These are phyloP conservation scores for Amaranthus tricolor DNA, from an alignment of 179 eudicot genomes.

Conservation along the genomic window DNA sequence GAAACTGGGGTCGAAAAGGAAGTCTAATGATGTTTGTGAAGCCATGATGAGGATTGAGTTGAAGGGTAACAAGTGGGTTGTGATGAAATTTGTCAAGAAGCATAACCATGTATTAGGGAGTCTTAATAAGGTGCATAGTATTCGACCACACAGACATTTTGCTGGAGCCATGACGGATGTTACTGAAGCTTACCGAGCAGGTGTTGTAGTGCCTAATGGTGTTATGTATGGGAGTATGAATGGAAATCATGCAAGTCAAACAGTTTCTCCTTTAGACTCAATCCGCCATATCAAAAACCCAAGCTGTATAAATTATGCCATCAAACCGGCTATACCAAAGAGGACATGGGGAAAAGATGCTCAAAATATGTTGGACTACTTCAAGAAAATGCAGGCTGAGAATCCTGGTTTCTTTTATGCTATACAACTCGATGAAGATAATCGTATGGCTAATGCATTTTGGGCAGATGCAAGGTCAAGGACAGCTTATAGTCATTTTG, in stretches of 20 bases:
- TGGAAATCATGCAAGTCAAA: slow-evolving; percentile 37
- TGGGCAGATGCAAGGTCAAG: slow-evolving; percentile 94
- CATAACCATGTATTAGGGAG: slow-evolving; percentile 55
- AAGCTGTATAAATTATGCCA: slow-evolving; percentile 30
- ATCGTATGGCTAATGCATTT: slow-evolving; percentile 73
- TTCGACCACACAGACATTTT: slow-evolving; percentile 54
- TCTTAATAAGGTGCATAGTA: slow-evolving; percentile 47
- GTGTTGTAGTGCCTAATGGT: slow-evolving; percentile 48
- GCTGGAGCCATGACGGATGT: slow-evolving; percentile 44
- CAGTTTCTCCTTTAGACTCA: slow-evolving; percentile 36
- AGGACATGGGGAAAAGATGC: slow-evolving; percentile 78
- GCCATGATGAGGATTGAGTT: slow-evolving; percentile 71
- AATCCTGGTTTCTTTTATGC: slow-evolving; percentile 94
- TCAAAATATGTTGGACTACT: slow-evolving; percentile 81
- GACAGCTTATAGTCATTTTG: slow-evolving; percentile 71
- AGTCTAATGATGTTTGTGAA: slow-evolving; percentile 46
- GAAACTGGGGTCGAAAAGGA: slow-evolving; percentile 37
- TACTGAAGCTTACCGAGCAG: slow-evolving; percentile 36
- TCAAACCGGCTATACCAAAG: slow-evolving; percentile 39
- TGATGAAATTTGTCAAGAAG: slow-evolving; percentile 68
- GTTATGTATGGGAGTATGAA: slow-evolving; percentile 59
- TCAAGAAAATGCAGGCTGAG: slow-evolving; percentile 86
- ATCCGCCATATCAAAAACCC: slow-evolving; percentile 41
- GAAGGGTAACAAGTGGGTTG: slow-evolving; percentile 58
- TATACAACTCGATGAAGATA: slow-evolving; percentile 79